A percentile compares a stretch with the other conserved stretches of the same genome.
Evolutionary conservation across 164 flowering plant species (phyloP).

Genomic region (Aristolochia contorta): DNA sequence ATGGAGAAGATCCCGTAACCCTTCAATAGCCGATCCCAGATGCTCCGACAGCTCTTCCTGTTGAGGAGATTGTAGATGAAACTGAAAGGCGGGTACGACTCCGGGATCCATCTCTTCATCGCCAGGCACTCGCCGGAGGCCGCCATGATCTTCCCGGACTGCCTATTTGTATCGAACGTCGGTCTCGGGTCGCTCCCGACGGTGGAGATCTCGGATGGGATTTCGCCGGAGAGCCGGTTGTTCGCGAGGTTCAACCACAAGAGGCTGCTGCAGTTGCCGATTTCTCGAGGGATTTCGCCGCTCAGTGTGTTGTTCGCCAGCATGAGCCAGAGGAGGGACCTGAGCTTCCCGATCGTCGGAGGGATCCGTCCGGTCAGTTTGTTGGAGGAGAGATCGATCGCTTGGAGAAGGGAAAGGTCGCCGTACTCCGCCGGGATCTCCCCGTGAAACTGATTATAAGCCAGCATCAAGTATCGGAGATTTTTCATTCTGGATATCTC

Average conservation of each 20-base stretch:
- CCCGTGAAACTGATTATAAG: slow-evolving; percentile 52
- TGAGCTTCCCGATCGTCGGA: slow-evolving; percentile 49
- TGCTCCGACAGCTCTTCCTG: slow-evolving; percentile 51
- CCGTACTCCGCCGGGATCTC: slow-evolving; percentile 62
- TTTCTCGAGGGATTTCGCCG: slow-evolving; percentile 65
- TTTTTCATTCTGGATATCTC: slow-evolving; percentile 42
- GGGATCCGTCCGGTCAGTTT: slow-evolving; percentile 58
- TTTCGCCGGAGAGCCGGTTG: slow-evolving; percentile 48
- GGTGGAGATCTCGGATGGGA: slow-evolving; percentile 50
- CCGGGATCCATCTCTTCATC: slow-evolving; percentile 89
- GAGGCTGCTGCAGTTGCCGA: slow-evolving; percentile 79
- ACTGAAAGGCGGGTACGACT: slow-evolving; percentile 79
- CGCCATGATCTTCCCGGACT: slow-evolving; percentile 14
- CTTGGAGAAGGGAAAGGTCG: slow-evolving; percentile 46
- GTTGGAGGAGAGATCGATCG: slow-evolving; percentile 78
- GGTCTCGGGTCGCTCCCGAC: slow-evolving; percentile 42
- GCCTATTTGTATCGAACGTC: slow-evolving; percentile 41
- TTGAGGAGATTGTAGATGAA: slow-evolving; percentile 60
- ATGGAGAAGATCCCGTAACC: slow-evolving; percentile 64
- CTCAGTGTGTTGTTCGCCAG: slow-evolving; percentile 56
- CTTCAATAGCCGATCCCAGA: slow-evolving; percentile 59
- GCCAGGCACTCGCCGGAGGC: slow-evolving; percentile 76
- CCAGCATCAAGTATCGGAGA: slow-evolving; percentile 50
- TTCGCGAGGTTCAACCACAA: slow-evolving; percentile 82
- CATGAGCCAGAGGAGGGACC: slow-evolving; percentile 82